Percentiles rank a stretch among this genome's conserved stretches.
These are phyloP conservation scores for Aureobasidium lini DNA, from an alignment of 2,329 filamentous ascomycete species.

Conservation along the genomic window DNA sequence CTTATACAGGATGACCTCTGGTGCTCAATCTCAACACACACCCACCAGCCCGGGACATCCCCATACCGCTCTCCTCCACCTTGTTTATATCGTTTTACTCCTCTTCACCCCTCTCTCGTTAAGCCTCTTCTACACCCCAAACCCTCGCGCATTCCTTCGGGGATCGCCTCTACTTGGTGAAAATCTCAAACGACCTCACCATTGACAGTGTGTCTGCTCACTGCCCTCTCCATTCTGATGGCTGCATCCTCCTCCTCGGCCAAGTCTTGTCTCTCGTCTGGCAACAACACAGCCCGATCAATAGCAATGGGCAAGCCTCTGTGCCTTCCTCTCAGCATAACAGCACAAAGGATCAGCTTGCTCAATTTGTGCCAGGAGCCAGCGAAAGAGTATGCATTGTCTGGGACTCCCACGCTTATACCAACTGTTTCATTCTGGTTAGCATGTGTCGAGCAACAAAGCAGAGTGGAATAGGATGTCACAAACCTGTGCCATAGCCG, in stretches of 20 bases:
- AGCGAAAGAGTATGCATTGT: constrained; percentile 38
- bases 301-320: constrained; percentile 49
- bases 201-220: constrained; percentile 8
- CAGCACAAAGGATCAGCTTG: constrained; percentile 48
- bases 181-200: neutral
- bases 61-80: too few relatives aligned
- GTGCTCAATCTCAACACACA: too few relatives aligned
- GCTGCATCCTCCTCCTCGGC: constrained; percentile 32
- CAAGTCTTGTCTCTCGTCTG: constrained; percentile 25
- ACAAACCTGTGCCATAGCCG: constrained; percentile 24
- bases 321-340: constrained; percentile 51
- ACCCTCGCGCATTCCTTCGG: too few relatives aligned
- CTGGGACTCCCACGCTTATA: constrained; percentile 39
- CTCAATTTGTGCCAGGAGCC: constrained; percentile 43
- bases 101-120: too few relatives aligned
- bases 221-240: constrained; percentile 19
- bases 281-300: constrained; percentile 39
- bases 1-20: too few relatives aligned
- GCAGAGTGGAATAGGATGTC: neutral
- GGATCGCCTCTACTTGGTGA: too few relatives aligned
- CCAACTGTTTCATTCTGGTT: constrained; percentile 29
- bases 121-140: too few relatives aligned
- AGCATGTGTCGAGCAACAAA: neutral
- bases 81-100: too few relatives aligned
- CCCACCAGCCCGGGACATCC: too few relatives aligned